A percentile compares a stretch with the other conserved stretches of the same genome.
These are phyloP conservation scores for Acanthamoeba lenticulata DNA, from an alignment of 208 protist species.

Conservation along the genomic window DNA sequence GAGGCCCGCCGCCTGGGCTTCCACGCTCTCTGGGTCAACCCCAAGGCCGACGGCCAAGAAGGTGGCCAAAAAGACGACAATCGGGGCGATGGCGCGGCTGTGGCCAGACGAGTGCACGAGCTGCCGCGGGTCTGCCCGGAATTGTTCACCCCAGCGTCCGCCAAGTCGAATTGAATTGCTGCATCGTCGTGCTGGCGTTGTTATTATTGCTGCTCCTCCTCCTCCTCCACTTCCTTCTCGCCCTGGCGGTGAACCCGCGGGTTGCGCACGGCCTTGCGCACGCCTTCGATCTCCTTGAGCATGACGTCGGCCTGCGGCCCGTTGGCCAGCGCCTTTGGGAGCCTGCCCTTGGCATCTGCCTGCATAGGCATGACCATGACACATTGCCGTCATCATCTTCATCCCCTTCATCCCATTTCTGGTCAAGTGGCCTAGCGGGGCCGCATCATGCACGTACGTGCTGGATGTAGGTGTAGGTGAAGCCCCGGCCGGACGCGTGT, in stretches of 20 bases:
- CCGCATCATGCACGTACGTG: constrained; percentile 3
- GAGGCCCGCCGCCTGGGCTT: neutral
- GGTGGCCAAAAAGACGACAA: neutral
- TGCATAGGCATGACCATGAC: neutral
- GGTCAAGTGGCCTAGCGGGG: neutral
- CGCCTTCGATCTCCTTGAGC: constrained; percentile 44
- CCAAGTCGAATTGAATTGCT: neutral
- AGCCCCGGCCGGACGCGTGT: neutral
- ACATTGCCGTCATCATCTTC: too few relatives aligned
- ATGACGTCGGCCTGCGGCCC: constrained; percentile 49
- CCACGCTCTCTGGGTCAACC: neutral
- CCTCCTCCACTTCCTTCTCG: neutral
- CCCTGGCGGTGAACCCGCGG: neutral
- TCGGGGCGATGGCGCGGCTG: neutral
- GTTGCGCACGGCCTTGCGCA: constrained; percentile 43
- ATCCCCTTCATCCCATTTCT: too few relatives aligned
- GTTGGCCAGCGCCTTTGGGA: constrained; percentile 30
- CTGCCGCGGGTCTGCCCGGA: neutral
- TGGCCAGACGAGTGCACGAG: neutral
- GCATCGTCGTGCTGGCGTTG: too few relatives aligned
- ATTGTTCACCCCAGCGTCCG: neutral
- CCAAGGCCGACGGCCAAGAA: neutral
- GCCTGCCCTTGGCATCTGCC: constrained; percentile 5
- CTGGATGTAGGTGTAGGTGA: constrained; percentile 49
- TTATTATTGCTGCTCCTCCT: too few relatives aligned